Percentiles rank a stretch among this genome's conserved stretches.
Evolutionary conservation across 2,329 filamentous ascomycete species (phyloP).

Genomic region (Stagonosporopsis vannaccii): DNA sequence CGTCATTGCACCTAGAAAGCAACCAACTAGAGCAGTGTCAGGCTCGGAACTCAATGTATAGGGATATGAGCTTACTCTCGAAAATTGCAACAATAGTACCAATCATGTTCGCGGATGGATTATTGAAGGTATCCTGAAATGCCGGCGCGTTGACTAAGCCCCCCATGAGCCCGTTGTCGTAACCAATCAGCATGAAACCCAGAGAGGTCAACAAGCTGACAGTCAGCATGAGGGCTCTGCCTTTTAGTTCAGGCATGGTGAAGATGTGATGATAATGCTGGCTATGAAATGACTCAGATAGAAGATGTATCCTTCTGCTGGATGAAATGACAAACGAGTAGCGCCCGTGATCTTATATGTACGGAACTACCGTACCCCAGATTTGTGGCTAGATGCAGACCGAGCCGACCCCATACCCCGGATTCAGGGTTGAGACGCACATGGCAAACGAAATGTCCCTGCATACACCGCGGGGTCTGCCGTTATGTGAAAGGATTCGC

Average conservation of each 20-base stretch:
- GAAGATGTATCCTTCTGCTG: background rate
- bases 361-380: slow-evolving; percentile 2
- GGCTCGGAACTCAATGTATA: background rate
- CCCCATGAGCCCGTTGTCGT: slow-evolving; percentile 74
- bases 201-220: slow-evolving; percentile 27
- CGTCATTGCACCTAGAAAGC: slow-evolving; percentile 49
- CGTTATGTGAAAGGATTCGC: background rate
- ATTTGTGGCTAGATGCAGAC: slow-evolving; percentile 10
- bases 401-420: slow-evolving; percentile 11
- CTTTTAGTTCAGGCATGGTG: slow-evolving; percentile 27
- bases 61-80: slow-evolving; percentile 17
- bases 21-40: slow-evolving; percentile 44
- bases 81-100: slow-evolving; percentile 30
- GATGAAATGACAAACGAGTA: background rate
- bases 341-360: slow-evolving; percentile 1
- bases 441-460: slow-evolving; percentile 1
- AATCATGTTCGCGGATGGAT: slow-evolving; percentile 27
- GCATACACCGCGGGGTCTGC: slow-evolving; percentile 14
- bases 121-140: slow-evolving; percentile 54
- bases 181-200: slow-evolving; percentile 53
- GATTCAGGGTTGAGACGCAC: slow-evolving; percentile 2
- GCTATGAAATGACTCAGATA: background rate
- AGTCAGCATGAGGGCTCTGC: slow-evolving; percentile 26
- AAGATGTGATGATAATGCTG: background rate
- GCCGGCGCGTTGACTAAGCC: slow-evolving; percentile 69